Evolutionary conservation across 1,284 basidiomycete species (phyloP), one percentile per base, ranked within the genome.

Genomic region (Tilletia caries): DNA sequence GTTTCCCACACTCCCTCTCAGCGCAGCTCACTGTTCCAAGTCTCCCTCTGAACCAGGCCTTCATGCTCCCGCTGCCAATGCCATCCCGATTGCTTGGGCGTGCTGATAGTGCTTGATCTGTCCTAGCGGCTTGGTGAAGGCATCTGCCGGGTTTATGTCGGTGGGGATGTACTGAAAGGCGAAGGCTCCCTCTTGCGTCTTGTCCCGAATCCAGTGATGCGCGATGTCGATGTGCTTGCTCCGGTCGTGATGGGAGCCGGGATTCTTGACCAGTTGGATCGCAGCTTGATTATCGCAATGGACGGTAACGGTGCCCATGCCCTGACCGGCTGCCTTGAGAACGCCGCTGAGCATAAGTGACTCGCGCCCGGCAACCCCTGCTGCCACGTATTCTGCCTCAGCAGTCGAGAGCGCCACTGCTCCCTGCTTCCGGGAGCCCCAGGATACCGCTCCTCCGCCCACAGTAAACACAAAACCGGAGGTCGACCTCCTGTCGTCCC

Each of bases 381-480:
- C n/a, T n/a, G n/a, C n/a, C n/a, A n/a, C n/a, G n/a, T n/a, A n/a
- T n/a, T n/a, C n/a, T n/a, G n/a, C n/a, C n/a, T n/a, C n/a, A n/a
- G n/a, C n/a, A n/a, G n/a, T n/a, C n/a, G n/a, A n/a, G n/a, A n/a
- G n/a, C n/a, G n/a, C n/a, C n/a, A n/a, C n/a, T n/a, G n/a, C n/a
- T n/a, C n/a, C n/a, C n/a, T n/a, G n/a, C n/a, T n/a, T n/a, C n/a
- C n/a, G n/a, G n/a, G n/a, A n/a, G n/a, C n/a, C n/a, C 34, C 68
- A 68, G 1, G 46, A 67, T 12, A 72, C 67, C 20, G 66, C 43
- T 2, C 64, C 60, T 0, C 68, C 62, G 37, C 48, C 54, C 27
- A 73, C 32, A 18, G 32, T n/a, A 34, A 73, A 23, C 10, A 67
- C 32, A n/a, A 58, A 58, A 1, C 72, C 72, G 23, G 68, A 65